Base-by-base conservation (phyloP, 306 rosid genomes). In the Purshia tridentata region DNA sequence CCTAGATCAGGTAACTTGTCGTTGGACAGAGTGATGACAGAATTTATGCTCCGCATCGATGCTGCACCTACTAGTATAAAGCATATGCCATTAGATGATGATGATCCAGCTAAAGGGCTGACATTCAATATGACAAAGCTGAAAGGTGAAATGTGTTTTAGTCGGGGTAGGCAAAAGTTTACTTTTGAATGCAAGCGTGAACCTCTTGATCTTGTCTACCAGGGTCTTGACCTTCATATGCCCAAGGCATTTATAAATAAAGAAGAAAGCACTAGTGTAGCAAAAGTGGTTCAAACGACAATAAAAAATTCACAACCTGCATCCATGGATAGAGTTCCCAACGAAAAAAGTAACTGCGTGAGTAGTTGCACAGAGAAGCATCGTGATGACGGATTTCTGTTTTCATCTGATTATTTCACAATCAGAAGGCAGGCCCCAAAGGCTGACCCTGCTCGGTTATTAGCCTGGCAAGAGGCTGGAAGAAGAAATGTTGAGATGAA, bases 401-500 rank as follows among this genome's bases (percentile, higher is more conserved):
- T 95, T 76, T 82, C 93, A 22, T 92, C 99, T 66, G 98, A 95
- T 67, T 95, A 95, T 90, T 95, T 95, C 83, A 95, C 99, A 51
- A 90, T 95, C 74, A 90, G 98, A 84, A 86, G 83, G 83, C 99
- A 95, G 73, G 86, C 97, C 15, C 96, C 97, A 12, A 95, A 95
- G 87, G 99, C 90, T 65, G 99, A 95, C 69, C 91, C 98, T 74
- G 95, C 86, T 39, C 86, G 93, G 86, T 83, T 95, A 78, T 85
- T 91, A 70, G 89, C 93, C 5, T 95, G 99, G 99, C 97, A 95
- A 88, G 95, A 92, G 83, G 90, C 98, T 74, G 98, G 99, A 79
- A 90, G 87, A 88, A 88, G 86, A 87, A 90, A 88, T 84, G 83
- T 79, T 68, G 99, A 95, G 89, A 88, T 87, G 97, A 84, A 91